Evolutionary conservation across 1,284 basidiomycete genomes (phyloP).

Genomic region (Boletus sp.): DNA sequence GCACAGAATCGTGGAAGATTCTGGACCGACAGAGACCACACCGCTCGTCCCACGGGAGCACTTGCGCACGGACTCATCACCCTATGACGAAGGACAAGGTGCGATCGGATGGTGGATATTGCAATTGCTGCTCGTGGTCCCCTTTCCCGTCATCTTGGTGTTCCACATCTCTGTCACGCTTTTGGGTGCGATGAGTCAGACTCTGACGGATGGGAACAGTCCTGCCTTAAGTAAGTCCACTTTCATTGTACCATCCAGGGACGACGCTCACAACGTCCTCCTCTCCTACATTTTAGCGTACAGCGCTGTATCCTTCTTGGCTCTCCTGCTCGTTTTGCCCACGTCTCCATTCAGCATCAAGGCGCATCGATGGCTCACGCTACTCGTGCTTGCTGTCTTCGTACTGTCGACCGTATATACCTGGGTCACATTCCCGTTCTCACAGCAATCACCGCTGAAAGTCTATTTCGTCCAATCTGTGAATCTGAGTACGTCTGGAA

Average conservation of each 20-base stretch:
- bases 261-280: slow-evolving; percentile 4
- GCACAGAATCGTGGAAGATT: slow-evolving; percentile 27
- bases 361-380: slow-evolving; percentile 45
- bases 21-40: slow-evolving; percentile 45
- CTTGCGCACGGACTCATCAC: not conserved
- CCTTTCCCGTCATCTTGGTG: slow-evolving; percentile 54
- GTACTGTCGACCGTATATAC: slow-evolving; percentile 43
- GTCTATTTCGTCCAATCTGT: slow-evolving; percentile 64
- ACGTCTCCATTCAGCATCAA: slow-evolving; percentile 60
- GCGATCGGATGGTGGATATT: slow-evolving; percentile 59
- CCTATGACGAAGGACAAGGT: slow-evolving; percentile 33
- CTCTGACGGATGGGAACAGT: slow-evolving; percentile 60
- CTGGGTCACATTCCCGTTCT: slow-evolving; percentile 60
- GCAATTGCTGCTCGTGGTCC: slow-evolving; percentile 55
- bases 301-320: slow-evolving; percentile 40
- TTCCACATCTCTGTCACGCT: slow-evolving; percentile 51
- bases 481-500: slow-evolving; percentile 35
- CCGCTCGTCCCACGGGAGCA: slow-evolving; percentile 44
- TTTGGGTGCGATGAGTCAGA: slow-evolving; percentile 52
- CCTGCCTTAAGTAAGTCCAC: slow-evolving; percentile 44
- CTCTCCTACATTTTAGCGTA: slow-evolving; percentile 46
- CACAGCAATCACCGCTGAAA: slow-evolving; percentile 55
- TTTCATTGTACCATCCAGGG: not conserved
- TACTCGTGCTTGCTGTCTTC: slow-evolving; percentile 42
- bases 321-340: slow-evolving; percentile 53